A percentile compares a stretch with the other conserved stretches of the same genome.
Evolutionary conservation across 2,329 filamentous ascomycete species (phyloP).

Genomic region (Corinectria fuckeliana): DNA sequence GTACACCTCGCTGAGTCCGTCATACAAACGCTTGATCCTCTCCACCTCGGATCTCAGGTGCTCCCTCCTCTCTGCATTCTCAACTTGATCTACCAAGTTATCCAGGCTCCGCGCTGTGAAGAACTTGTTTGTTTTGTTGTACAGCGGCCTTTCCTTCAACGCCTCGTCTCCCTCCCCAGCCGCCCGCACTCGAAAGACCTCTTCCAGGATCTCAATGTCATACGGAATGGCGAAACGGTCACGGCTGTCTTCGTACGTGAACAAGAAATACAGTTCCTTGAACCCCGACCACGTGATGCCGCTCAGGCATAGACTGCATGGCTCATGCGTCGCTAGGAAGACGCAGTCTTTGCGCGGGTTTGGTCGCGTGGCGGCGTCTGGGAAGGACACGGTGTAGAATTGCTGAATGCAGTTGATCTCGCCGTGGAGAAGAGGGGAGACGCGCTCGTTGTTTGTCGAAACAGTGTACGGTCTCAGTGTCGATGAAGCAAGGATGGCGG

Average conservation of each 20-base stretch:
- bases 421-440: slow-evolving; percentile 62
- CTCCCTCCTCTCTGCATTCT: slow-evolving; percentile 42
- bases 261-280: slow-evolving; percentile 62
- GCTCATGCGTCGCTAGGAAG: slow-evolving; percentile 66
- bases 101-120: slow-evolving; percentile 53
- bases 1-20: slow-evolving; percentile 54
- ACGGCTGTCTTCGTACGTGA: slow-evolving; percentile 64
- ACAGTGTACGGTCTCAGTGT: slow-evolving; percentile 53
- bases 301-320: slow-evolving; percentile 63
- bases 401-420: slow-evolving; percentile 67
- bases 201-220: slow-evolving; percentile 63
- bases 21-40: slow-evolving; percentile 57
- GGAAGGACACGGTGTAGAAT: slow-evolving; percentile 54
- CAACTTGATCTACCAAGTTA: slow-evolving; percentile 48
- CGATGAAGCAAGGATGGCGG: slow-evolving; percentile 56
- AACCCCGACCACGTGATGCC: slow-evolving; percentile 66
- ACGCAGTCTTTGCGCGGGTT: slow-evolving; percentile 54
- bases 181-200: slow-evolving; percentile 59
- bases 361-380: slow-evolving; percentile 46
- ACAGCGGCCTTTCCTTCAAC: slow-evolving; percentile 51
- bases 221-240: slow-evolving; percentile 63
- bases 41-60: slow-evolving; percentile 50
- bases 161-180: slow-evolving; percentile 47
- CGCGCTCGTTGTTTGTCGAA: slow-evolving; percentile 62
- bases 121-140: slow-evolving; percentile 64